These are phyloP conservation scores for Arachnopeziza araneosa DNA, from an alignment of 2,329 filamentous ascomycete genomes.

Conservation along the genomic window DNA sequence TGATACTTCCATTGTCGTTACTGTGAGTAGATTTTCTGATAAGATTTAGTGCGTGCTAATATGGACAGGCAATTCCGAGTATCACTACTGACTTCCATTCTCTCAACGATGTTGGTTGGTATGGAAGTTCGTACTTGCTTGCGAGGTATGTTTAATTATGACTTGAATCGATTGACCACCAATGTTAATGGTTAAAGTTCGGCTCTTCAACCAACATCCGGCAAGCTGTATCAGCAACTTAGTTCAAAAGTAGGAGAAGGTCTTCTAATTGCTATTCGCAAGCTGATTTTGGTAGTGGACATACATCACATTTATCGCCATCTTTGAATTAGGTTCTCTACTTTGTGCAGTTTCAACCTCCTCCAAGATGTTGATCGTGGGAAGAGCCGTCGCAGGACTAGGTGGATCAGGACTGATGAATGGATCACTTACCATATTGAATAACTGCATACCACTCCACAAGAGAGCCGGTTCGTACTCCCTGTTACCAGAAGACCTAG, in stretches of 20 bases:
- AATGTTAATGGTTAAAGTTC: constrained; percentile 31
- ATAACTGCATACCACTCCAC: constrained; percentile 28
- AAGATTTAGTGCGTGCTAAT: background rate
- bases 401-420: background rate
- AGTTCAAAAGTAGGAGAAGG: constrained; percentile 27
- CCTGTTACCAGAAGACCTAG: background rate
- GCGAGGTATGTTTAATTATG: constrained; percentile 17
- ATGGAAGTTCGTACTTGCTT: constrained; percentile 45
- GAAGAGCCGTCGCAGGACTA: background rate
- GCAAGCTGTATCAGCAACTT: constrained; percentile 44
- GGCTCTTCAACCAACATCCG: constrained; percentile 45
- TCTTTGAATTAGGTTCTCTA: background rate
- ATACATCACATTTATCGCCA: background rate
- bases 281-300: constrained; percentile 28
- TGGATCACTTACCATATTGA: constrained; percentile 38
- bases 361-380: background rate
- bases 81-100: constrained; percentile 47
- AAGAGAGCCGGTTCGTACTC: constrained; percentile 12
- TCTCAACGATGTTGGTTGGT: constrained; percentile 50
- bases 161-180: background rate
- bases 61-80: constrained; percentile 37
- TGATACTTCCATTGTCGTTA: constrained; percentile 48
- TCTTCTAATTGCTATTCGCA: background rate
- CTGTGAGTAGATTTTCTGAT: constrained; percentile 29
- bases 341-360: background rate